Base-by-base conservation (phyloP, 352 stramenopile species). In the Phytophthora constricta region DNA sequence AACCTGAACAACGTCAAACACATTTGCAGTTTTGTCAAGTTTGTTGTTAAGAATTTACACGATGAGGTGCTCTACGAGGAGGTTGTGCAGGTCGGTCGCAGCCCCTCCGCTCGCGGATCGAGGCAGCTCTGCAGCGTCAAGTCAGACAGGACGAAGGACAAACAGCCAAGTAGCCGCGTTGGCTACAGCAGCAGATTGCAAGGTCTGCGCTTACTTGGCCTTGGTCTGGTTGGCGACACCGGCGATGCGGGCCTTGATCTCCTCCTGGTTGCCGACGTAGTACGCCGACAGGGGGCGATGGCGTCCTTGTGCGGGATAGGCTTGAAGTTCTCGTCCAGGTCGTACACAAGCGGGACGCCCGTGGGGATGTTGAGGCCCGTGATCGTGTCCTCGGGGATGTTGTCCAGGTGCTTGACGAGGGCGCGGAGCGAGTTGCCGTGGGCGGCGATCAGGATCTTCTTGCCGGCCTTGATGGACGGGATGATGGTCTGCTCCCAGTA, bases 371-470 rank as follows among this genome's bases (percentile, higher is more conserved):
- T 99, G 47, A 99, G 86, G 31, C 96, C 95, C 51, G 89, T 93
- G 87, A 99, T 99, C 16, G 91, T 90, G 71, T 98, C 94, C 70
- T 99, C 93, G 19, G 89, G 85, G 76, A 99, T 99, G 71, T 93
- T 87, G 77, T 99, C 98, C 61, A 99, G 84, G 78, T 99, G 95
- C 85, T 99, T 99, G 5, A 99, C 97, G 34, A 99, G 84, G 13
- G 98, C 97, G 60, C 98, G 94, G 25, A 99, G 89, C 49, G 91
- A 97, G 84, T 99, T 99, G 69, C 97, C 98, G 74, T 99, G 98
- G 8, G 97, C 97, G 5, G 95, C 95, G 72, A 99, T 97, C 19
- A 99, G 71, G 10, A 99, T 87, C 62, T 91, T 98, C 82, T 99
- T 99, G 50, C 96, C 97, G 20, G 77, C 74, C 74, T 97, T 97